Evolutionary conservation across 495 filamentous ascomycete species (phyloP).

Genomic region (Aspergillus ellipticus): DNA sequence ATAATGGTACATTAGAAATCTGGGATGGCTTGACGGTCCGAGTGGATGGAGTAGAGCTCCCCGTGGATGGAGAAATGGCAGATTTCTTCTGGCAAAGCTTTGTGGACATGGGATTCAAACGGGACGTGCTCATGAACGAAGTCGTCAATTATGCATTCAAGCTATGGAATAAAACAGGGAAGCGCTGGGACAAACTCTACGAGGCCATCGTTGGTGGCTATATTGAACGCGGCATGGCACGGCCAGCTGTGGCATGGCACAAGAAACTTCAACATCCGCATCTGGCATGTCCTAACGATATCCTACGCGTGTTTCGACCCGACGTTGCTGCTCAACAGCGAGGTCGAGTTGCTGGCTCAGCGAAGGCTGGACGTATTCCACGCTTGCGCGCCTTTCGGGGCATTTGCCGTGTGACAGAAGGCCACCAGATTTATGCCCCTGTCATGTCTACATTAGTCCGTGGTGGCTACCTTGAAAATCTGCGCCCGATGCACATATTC

Average conservation of each 20-base stretch:
- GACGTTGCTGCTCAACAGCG: constrained; percentile 14
- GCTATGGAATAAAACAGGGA: constrained; percentile 41
- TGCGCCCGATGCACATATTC: constrained; percentile 58
- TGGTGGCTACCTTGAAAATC: constrained; percentile 44
- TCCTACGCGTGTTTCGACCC: constrained; percentile 33
- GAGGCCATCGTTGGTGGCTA: constrained; percentile 44
- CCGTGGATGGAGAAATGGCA: constrained; percentile 44
- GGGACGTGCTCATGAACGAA: constrained; percentile 45
- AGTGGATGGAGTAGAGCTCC: constrained; percentile 40
- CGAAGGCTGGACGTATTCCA: constrained; percentile 9
- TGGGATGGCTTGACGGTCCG: constrained; percentile 57
- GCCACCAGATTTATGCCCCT: constrained; percentile 55
- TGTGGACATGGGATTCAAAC: constrained; percentile 44
- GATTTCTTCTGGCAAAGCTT: constrained; percentile 56
- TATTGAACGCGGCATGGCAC: constrained; percentile 30
- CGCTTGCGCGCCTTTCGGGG: constrained; percentile 41
- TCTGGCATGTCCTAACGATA: constrained; percentile 27
- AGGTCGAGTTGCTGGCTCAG: background rate
- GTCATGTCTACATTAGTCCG: constrained; percentile 55
- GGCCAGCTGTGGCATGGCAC: constrained; percentile 48
- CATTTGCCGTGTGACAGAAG: constrained; percentile 40
- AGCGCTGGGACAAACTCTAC: constrained; percentile 48
- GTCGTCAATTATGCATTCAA: constrained; percentile 54
- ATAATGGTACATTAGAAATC: constrained; percentile 54
- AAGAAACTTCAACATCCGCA: constrained; percentile 31